phyloP scores from a whole-genome alignment of 1,284 basidiomycete species.

The Irpex sp. region DNA sequence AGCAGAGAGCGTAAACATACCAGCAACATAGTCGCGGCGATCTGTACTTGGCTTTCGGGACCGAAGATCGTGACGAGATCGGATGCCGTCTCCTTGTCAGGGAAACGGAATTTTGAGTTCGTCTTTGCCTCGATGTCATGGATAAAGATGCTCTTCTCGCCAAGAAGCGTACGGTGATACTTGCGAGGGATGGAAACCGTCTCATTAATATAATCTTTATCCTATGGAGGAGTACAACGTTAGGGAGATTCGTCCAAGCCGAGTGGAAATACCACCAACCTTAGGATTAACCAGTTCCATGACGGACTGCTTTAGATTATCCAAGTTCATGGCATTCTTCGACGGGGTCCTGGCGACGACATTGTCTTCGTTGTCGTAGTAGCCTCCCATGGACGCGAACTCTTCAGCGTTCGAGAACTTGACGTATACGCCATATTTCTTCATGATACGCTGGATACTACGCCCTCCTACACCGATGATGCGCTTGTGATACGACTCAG shows the following conservation, averaged over 20 bases:
- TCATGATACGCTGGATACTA: conserved; percentile 99
- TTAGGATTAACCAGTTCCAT: conserved; percentile 98
- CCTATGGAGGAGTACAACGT: conserved; percentile 42
- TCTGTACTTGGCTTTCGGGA: conserved; percentile 95
- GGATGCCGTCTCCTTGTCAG: conserved; percentile 91
- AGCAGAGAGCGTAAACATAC: conserved; percentile 38
- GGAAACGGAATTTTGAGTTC: conserved; percentile 91
- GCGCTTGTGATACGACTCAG: conserved; percentile 97
- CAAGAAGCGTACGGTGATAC: conserved; percentile 92
- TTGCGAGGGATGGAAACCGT: conserved; percentile 89
- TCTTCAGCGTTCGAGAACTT: conserved; percentile 99
- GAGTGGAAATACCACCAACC: conserved; percentile 39
- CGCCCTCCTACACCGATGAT: conserved; percentile 99
- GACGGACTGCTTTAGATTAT: conserved; percentile 93
- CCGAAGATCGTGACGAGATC: conserved; percentile 93
- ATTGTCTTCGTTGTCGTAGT: conserved; percentile 98
- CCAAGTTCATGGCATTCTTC: conserved; percentile 95
- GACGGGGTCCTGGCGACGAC: conserved; percentile 96
- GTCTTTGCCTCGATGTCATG: conserved; percentile 97
- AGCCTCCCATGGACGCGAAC: conserved; percentile 92
- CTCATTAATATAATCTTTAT: conserved; percentile 96
- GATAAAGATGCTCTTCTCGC: conserved; percentile 96
- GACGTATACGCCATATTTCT: conserved; percentile 98
- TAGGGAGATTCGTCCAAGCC: neutral
- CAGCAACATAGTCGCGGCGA: conserved; percentile 94